Base-by-base conservation (phyloP, 1,284 basidiomycete genomes). In the Cerrena zonata region DNA sequence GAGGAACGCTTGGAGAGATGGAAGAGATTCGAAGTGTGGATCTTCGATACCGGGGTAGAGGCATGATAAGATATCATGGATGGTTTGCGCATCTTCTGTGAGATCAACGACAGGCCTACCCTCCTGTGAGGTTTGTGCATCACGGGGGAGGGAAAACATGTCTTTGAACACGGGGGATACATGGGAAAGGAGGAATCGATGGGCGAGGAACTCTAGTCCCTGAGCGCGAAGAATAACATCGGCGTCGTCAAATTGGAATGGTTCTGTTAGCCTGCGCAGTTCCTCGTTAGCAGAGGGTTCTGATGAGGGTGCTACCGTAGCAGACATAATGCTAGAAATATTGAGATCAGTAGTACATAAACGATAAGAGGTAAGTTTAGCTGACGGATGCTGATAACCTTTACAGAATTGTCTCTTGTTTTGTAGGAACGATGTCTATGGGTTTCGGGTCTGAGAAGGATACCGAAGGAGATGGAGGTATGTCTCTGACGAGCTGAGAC, bases 1-100 rank as follows among this genome's bases (percentile, higher is more conserved):
- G 4, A 39, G 5, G n/a, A 39, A 39, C n/a, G 37, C 21, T 15
- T 39, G n/a, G 13, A 39, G 37, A 4, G 37, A 39, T 5, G 5
- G n/a, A 21, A 39, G 37, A 21, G 13, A 15, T 5, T 15, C 22
- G 41, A 42, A 22, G 22, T 10, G 19, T 5, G 37, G 37, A 4
- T 39, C 37, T 13, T 54, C 45, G 3, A 37, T 42, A 5, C 53
- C 52, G 12, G 60, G 56, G 36, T 58, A 61, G 44, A 48, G 51
- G 22, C 80, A 77, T 48, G 74, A 73, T 3, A 84, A 67, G 11
- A 84, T 61, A 11, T 64, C 57, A 52, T 81, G 77, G 22, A 83
- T 68, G 0, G 74, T 76, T 27, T 64, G 53, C 5, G 69, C 61
- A 27, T 77, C 76, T 55, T 82, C 81, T 2, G 38, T 18, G 5